Evolutionary conservation across 805 yeast species (phyloP).

Genomic region (Candida tammaniensis): DNA sequence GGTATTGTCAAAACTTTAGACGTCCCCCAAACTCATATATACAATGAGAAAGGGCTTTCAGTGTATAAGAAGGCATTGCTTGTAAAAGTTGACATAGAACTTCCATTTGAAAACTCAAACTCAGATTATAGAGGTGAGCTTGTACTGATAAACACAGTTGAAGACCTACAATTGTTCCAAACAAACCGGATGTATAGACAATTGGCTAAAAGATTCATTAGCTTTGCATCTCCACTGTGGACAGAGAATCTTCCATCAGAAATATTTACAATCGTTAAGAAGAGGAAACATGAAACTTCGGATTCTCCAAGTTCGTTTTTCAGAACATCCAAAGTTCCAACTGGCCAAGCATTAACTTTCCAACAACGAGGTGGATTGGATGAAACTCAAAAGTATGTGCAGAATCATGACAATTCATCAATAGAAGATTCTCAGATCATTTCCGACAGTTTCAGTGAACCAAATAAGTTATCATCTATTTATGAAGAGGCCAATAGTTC

Average conservation of each 20-base stretch:
- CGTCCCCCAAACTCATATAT: neutral
- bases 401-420: too few relatives aligned
- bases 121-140: neutral
- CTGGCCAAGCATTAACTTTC: conserved; percentile 6
- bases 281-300: neutral
- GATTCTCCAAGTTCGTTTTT: neutral
- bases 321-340: conserved; percentile 2
- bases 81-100: neutral
- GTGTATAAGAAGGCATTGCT: conserved; percentile 1
- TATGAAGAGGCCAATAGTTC: too few relatives aligned
- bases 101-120: neutral
- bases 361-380: conserved; percentile 2
- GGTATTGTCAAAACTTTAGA: neutral
- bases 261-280: neutral
- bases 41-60: neutral
- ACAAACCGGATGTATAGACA: too few relatives aligned
- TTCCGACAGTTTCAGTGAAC: too few relatives aligned
- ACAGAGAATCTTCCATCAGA: neutral
- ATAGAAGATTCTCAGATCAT: too few relatives aligned
- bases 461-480: too few relatives aligned
- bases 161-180: neutral
- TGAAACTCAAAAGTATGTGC: conserved; percentile 8
- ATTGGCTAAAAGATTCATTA: conserved; percentile 1
- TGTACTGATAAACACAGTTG: neutral
- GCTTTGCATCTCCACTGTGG: neutral